Evolutionary conservation across 1,284 basidiomycete genomes (phyloP), one percentile per base, ranked within the genome.

Genomic region (Blastosporella zonata): DNA sequence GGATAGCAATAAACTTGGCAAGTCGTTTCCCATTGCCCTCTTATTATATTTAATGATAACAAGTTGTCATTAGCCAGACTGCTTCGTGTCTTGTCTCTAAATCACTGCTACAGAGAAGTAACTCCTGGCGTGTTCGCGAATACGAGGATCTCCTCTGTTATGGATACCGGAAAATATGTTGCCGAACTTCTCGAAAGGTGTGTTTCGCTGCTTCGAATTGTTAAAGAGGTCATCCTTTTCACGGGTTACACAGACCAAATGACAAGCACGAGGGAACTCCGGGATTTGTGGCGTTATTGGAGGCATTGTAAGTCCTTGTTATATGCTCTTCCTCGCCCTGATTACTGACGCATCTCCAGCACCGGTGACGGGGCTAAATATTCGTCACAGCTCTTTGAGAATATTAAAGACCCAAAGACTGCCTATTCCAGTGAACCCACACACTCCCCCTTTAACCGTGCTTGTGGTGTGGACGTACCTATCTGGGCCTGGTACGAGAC

Each of bases 51-150:
- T 34, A 15, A 31, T n/a, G 2, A 34, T 34, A 6, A 3, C 15
- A 3, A 5, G 4, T 6, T 34, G 33, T 5, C 12, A 15, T 18
- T 13, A 48, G 47, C 33, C 10, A 37, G 40, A n/a, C 13, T 48
- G 22, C 40, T 47, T 27, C 44, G 44, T 17, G 36, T 46, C 5
- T 37, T 50, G 15, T 13, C 44, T 2, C 4, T 31, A 0, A 62
- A 71, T 48, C 68, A 76, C 49, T 62, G 77, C 38, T 77, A 71
- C 47, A 51, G 50, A 5, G 75, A 78, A 53, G 55, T 74, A 0
- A 41, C 50, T 3, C 74, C 72, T 1, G 65, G 75, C 46, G 65
- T 72, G 0, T 77, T 76, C 50, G 60, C 66, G 0, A 69, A 73
- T 52, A 77, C 67, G 23, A 68, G 72, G 2, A 61, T 72, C 31